Conservation (phyloP, 805 yeast genomes). For the Pachysolen tannophilus region DNA sequence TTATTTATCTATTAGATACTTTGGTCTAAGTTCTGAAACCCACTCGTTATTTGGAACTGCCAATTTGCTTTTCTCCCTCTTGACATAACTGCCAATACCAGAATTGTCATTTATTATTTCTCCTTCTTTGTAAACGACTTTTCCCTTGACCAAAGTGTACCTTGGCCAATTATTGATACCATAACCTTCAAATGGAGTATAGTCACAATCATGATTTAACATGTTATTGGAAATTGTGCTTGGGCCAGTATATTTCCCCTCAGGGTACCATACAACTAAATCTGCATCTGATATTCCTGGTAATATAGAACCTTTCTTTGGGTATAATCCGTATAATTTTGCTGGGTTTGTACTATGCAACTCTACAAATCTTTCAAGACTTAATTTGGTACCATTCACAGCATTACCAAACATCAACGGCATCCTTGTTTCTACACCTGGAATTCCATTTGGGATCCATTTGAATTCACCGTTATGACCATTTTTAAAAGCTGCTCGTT, state of each 20-base stretch:
- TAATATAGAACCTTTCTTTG: conserved; percentile 10
- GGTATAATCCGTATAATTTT: conserved; percentile 9
- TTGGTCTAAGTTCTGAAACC: conserved; percentile 10
- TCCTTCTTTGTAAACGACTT: conserved; percentile 11
- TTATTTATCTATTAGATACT: conserved; percentile 1
- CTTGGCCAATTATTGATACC: conserved; percentile 14
- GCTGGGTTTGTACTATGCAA: conserved; percentile 10
- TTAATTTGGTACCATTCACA: conserved; percentile 9
- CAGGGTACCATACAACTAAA: conserved; percentile 15
- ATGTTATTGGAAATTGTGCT: conserved; percentile 8
- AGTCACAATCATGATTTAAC: conserved; percentile 12
- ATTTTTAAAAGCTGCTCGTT: conserved; percentile 12
- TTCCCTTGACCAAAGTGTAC: conserved; percentile 13
- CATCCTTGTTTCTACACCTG: conserved; percentile 14
- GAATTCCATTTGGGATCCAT: conserved; percentile 16
- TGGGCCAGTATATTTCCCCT: conserved; percentile 9
- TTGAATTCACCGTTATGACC: conserved; percentile 13
- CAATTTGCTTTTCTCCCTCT: conserved; percentile 6
- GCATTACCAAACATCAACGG: conserved; percentile 13
- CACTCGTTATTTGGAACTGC: conserved; percentile 8
- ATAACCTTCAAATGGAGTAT: conserved; percentile 15
- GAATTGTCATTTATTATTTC: neutral
- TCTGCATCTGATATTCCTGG: conserved; percentile 14
- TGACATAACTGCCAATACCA: conserved; percentile 7
- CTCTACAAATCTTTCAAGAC: conserved; percentile 9